Conservation (phyloP, 2,329 filamentous ascomycete genomes). For the Aspergillus sergii region DNA sequence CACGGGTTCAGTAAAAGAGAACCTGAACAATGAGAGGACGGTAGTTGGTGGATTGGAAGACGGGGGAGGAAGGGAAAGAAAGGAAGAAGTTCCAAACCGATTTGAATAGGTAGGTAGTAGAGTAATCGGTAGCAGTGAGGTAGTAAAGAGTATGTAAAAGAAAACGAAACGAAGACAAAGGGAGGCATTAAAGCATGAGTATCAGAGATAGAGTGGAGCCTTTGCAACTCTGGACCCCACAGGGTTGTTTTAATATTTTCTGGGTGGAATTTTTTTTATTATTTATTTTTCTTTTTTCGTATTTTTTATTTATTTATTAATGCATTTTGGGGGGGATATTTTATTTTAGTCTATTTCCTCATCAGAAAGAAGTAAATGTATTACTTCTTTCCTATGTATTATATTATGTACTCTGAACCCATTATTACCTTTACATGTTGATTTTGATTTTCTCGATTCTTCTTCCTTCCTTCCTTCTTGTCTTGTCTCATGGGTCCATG, state of each 20-base stretch:
- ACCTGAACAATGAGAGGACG: not conserved
- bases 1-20: constrained; percentile 4
- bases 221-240: constrained; percentile 24
- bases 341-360: constrained; percentile 2
- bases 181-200: constrained; percentile 14
- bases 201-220: constrained; percentile 22
- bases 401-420: not conserved
- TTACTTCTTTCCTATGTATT: not conserved
- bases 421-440: not conserved
- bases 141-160: constrained; percentile 6
- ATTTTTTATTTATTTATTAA: constrained; percentile 6
- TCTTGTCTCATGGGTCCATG: not conserved
- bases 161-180: constrained; percentile 14
- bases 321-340: constrained; percentile 9
- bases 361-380: not conserved
- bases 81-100: constrained; percentile 3
- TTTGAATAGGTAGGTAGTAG: not conserved
- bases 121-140: not conserved
- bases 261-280: not conserved
- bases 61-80: constrained; percentile 6
- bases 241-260: constrained; percentile 17
- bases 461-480: not conserved
- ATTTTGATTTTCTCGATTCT: not conserved
- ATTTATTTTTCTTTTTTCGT: constrained; percentile 13
- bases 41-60: constrained; percentile 7